A percentile compares a stretch with the other conserved stretches of the same genome.
These are phyloP conservation scores for Nidularia pulvinata DNA, from an alignment of 768 basidiomycete species.

Conservation along the genomic window DNA sequence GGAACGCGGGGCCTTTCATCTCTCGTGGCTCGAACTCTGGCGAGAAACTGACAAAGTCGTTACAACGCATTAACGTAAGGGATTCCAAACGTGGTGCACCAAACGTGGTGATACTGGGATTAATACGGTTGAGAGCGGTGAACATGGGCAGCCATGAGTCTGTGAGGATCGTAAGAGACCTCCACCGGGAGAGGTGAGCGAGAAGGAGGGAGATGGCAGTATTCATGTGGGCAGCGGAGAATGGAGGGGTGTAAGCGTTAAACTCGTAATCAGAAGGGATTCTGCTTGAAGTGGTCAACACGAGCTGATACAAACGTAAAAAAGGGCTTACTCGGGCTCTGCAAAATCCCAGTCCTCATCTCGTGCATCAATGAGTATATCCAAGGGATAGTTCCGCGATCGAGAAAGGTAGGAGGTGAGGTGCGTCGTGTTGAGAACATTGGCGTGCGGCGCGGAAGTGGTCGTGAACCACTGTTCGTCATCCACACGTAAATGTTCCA, in stretches of 20 bases:
- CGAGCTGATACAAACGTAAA: neutral
- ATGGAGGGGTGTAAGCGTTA: conserved; percentile 28
- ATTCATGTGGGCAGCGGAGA: conserved; percentile 42
- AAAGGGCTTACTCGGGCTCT: conserved; percentile 40
- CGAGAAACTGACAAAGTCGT: conserved; percentile 49
- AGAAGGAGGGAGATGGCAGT: conserved; percentile 45
- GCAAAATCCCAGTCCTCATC: conserved; percentile 60
- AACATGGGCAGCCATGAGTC: conserved; percentile 63
- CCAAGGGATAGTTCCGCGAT: conserved; percentile 47
- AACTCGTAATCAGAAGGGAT: conserved; percentile 19
- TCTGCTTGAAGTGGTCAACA: conserved; percentile 12
- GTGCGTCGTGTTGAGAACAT: conserved; percentile 29
- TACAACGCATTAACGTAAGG: conserved; percentile 58
- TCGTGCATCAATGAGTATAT: conserved; percentile 58
- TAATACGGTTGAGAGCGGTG: conserved; percentile 43
- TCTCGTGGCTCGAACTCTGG: conserved; percentile 39
- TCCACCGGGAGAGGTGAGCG: conserved; percentile 52
- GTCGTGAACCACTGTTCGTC: neutral
- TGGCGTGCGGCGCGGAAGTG: conserved; percentile 2
- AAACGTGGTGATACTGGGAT: conserved; percentile 24
- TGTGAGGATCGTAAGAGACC: conserved; percentile 50
- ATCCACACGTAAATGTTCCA: conserved; percentile 13
- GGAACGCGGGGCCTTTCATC: conserved; percentile 31
- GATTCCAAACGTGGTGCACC: conserved; percentile 46
- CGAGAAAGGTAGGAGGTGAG: conserved; percentile 40